Conservation (phyloP, 1,284 basidiomycete species). For the Mycena sp. region DNA sequence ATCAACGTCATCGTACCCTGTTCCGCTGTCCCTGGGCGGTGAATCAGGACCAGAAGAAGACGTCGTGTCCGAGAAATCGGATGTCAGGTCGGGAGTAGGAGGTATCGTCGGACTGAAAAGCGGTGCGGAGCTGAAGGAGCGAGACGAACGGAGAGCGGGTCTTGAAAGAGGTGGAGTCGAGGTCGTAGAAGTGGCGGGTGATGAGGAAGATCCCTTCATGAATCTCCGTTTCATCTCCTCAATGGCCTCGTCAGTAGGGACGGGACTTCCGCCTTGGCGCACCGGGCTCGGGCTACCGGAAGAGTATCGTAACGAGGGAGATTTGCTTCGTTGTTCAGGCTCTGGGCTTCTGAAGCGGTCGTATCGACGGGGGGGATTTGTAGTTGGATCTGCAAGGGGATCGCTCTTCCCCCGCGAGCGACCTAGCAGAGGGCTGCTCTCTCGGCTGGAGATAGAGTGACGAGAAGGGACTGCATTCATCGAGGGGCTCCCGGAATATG, state of each 20-base stretch:
- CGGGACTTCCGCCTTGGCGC: conserved; percentile 41
- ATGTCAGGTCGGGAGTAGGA: conserved; percentile 67
- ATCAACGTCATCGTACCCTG: conserved; percentile 32
- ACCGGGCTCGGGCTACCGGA: conserved; percentile 31
- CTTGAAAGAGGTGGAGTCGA: conserved; percentile 33
- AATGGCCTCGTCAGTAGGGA: conserved; percentile 60
- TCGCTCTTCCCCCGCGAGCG: conserved; percentile 36
- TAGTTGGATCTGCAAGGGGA: conserved; percentile 27
- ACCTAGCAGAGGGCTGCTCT: conserved; percentile 41
- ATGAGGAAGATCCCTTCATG: conserved; percentile 46
- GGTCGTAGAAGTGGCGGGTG: conserved; percentile 34
- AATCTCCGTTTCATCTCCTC: conserved; percentile 74
- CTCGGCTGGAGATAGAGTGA: conserved; percentile 33
- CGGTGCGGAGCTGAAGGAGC: conserved; percentile 35
- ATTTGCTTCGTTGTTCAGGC: conserved; percentile 13
- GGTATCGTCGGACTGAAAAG: conserved; percentile 42
- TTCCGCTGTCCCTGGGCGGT: conserved; percentile 49
- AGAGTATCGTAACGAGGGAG: conserved; percentile 18
- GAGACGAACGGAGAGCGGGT: conserved; percentile 35
- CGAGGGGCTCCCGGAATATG: conserved; percentile 13
- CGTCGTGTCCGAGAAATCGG: conserved; percentile 66
- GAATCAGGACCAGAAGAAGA: conserved; percentile 65
- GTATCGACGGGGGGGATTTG: conserved; percentile 41
- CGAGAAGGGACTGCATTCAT: conserved; percentile 27
- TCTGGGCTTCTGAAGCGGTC: conserved; percentile 41